Percentiles rank a stretch among this genome's conserved stretches.
phyloP scores from a whole-genome alignment of 345 rosid genomes.

The Linum usitatissimum region DNA sequence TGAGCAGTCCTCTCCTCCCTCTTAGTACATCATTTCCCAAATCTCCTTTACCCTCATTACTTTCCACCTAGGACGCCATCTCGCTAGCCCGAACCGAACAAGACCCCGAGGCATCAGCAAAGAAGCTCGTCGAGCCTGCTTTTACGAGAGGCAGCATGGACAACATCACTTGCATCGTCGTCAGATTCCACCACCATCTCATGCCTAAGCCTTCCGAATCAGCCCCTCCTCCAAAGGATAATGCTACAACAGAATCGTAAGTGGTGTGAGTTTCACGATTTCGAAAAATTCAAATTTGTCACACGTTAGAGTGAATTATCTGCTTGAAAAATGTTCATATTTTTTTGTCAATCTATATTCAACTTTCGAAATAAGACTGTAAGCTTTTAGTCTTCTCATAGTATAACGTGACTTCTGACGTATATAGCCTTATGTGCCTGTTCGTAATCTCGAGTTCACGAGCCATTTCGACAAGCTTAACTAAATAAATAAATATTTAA shows the following conservation, averaged over 20 bases:
- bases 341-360: too few species aligned
- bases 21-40: not conserved
- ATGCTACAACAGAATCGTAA: not conserved
- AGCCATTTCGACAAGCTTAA: too few species aligned
- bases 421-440: too few species aligned
- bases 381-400: too few species aligned
- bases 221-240: not conserved
- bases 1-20: slow-evolving; percentile 10
- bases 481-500: too few species aligned
- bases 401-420: too few species aligned
- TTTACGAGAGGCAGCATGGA: slow-evolving; percentile 83
- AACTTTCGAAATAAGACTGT: too few species aligned
- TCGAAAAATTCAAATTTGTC: too few species aligned
- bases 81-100: slow-evolving; percentile 57
- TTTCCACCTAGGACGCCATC: slow-evolving; percentile 61
- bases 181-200: slow-evolving; percentile 48
- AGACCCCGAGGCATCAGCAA: slow-evolving; percentile 76
- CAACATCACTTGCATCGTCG: slow-evolving; percentile 95
- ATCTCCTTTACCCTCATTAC: not conserved
- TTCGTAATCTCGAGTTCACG: too few species aligned
- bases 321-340: too few species aligned
- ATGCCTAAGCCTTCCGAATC: slow-evolving; percentile 8
- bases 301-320: too few species aligned
- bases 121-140: slow-evolving; percentile 76
- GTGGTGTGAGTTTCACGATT: too few species aligned